Conservation (phyloP, 306 rosid species). For the Luffa aegyptiaca region DNA sequence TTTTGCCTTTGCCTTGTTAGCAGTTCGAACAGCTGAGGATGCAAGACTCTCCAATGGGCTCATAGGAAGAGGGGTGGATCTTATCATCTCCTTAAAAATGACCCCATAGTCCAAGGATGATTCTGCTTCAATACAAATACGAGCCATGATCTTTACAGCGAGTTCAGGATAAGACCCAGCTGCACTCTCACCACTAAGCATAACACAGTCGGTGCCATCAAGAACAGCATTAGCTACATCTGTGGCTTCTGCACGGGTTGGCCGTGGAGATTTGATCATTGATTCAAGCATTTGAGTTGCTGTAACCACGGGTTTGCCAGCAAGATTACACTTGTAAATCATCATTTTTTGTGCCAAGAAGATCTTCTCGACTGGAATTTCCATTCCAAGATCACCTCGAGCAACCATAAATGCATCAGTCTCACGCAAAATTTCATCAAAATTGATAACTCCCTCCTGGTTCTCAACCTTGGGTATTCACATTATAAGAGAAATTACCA, state of each 20-base stretch:
- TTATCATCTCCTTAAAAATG: slow-evolving; percentile 92
- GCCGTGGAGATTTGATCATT: slow-evolving; percentile 94
- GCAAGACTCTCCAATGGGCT: slow-evolving; percentile 98
- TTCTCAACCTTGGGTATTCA: slow-evolving; percentile 67
- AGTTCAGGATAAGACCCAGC: slow-evolving; percentile 92
- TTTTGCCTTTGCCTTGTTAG: slow-evolving; percentile 81
- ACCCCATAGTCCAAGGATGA: slow-evolving; percentile 86
- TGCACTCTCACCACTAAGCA: slow-evolving; percentile 98
- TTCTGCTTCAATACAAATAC: slow-evolving; percentile 87
- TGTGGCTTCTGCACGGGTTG: slow-evolving; percentile 94
- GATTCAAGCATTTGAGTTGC: slow-evolving; percentile 99
- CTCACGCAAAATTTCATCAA: slow-evolving; percentile 91
- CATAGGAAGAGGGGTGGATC: slow-evolving; percentile 91
- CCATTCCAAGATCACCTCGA: slow-evolving; percentile 99
- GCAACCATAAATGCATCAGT: slow-evolving; percentile 98
- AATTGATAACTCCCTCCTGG: slow-evolving; percentile 93
- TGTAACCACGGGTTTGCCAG: slow-evolving; percentile 92
- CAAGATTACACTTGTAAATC: slow-evolving; percentile 94
- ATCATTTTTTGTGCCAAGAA: slow-evolving; percentile 95
- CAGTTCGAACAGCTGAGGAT: slow-evolving; percentile 88
- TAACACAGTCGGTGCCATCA: slow-evolving; percentile 93
- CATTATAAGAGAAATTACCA: slow-evolving; percentile 13
- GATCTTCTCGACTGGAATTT: slow-evolving; percentile 93
- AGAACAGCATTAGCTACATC: slow-evolving; percentile 94
- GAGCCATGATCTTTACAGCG: slow-evolving; percentile 88